These are phyloP conservation scores for Casuarina cunninghamiana DNA, from an alignment of 306 rosid species.

Conservation along the genomic window DNA sequence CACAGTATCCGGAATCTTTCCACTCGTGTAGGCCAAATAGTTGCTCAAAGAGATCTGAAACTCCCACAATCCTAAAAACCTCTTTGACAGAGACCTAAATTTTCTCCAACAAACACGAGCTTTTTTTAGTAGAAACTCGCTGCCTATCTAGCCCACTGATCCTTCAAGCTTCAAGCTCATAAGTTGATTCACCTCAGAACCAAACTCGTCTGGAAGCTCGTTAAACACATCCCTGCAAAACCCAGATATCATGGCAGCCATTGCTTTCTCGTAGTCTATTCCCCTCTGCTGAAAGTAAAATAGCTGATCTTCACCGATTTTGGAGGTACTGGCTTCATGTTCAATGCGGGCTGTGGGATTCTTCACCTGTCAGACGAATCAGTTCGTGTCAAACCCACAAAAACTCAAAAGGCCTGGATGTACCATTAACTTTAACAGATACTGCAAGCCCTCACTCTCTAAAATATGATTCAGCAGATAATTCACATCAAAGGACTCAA, in stretches of 20 bases:
- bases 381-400: not conserved
- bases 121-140: not conserved
- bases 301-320: constrained; percentile 89
- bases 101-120: constrained; percentile 1
- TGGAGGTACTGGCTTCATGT: constrained; percentile 95
- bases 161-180: constrained; percentile 97
- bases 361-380: constrained; percentile 56
- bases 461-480: not conserved
- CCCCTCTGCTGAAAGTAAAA: constrained; percentile 96
- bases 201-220: constrained; percentile 96
- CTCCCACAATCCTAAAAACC: constrained; percentile 8
- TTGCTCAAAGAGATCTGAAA: not conserved
- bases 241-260: constrained; percentile 98
- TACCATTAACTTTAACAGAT: too few relatives aligned
- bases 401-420: not conserved
- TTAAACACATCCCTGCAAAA: constrained; percentile 91
- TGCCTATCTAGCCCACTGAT: constrained; percentile 63
- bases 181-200: constrained; percentile 90
- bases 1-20: constrained; percentile 6
- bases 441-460: too few relatives aligned
- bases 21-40: not conserved
- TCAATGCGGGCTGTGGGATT: constrained; percentile 86
- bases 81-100: constrained; percentile 15
- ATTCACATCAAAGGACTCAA: not conserved
- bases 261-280: constrained; percentile 84